Evolutionary conservation across 1,139 yeast genomes (phyloP), one percentile per base, ranked within the genome.

Genomic region (Fermentozyma sake): DNA sequence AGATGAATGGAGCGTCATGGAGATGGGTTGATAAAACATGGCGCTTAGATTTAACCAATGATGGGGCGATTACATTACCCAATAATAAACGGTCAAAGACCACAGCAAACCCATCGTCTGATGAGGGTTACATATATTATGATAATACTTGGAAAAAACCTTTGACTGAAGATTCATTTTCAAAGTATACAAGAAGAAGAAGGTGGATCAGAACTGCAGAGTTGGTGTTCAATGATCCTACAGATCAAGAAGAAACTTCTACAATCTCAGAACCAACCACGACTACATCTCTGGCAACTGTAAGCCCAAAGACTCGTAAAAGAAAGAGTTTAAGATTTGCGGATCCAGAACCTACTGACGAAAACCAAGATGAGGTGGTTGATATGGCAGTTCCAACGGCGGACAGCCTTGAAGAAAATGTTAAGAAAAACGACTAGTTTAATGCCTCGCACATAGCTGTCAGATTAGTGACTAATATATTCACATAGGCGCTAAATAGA

Each of bases 131-230:
- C 58, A 74, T 91, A 28, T 91, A 78, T 53, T 84, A 75, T 46
- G 97, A 91, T 54, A 91, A 87, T 51, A 80, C 94, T 5, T 91
- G 98, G 98, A 85, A 84, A 44, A 79, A 77, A 42, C 96, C 97
- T 11, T 61, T 89, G 2, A 76, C 94, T 0, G 96, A 85, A 35
- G 95, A 89, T 50, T 70, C 93, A 3, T 89, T 79, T 54, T 78
- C 93, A 18, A 87, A 86, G 55, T 91, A 86, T 50, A 91, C 98
- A 6, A 72, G 98, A 53, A 74, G 96, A 51, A 74, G 98, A 59
- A 70, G 97, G 51, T 91, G 98, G 98, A 75, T 89, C 15, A 72
- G 97, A 42, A 85, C 94, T 1, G 98, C 97, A 0, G 96, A 87
- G 54, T 68, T 89, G 44, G 78, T 83, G 2, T 66, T 71, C 29